These are phyloP conservation scores for Starmerella cellae DNA, from an alignment of 805 yeast species.

Conservation along the genomic window DNA sequence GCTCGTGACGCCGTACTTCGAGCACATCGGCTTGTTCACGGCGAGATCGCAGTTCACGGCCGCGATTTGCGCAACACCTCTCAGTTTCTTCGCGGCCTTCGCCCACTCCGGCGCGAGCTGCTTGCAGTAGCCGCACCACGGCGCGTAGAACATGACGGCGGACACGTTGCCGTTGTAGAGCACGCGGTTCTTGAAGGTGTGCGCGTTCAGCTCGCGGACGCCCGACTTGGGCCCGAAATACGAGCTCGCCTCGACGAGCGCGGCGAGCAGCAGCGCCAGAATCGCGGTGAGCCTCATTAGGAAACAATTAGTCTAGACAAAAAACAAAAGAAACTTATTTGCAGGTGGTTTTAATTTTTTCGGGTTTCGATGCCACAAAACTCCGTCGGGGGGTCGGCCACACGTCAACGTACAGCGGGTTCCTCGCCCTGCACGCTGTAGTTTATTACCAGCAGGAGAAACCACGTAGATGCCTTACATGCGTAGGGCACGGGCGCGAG, in stretches of 20 bases:
- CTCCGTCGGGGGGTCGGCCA: too few species aligned
- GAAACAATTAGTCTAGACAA: neutral
- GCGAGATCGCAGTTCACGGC: constrained; percentile 78
- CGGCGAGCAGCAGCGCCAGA: neutral
- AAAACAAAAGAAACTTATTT: too few species aligned
- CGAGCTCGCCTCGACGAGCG: neutral
- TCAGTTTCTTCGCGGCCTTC: constrained; percentile 49
- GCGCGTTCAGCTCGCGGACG: constrained; percentile 18
- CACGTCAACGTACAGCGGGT: too few species aligned
- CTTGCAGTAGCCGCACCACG: constrained; percentile 98
- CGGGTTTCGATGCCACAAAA: too few species aligned
- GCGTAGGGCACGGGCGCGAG: too few species aligned
- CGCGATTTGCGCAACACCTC: constrained; percentile 41
- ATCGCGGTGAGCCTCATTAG: neutral
- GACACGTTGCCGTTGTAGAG: constrained; percentile 62
- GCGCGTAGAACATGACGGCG: constrained; percentile 83
- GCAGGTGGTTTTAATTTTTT: too few species aligned
- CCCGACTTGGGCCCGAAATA: constrained; percentile 13
- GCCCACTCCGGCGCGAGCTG: constrained; percentile 50
- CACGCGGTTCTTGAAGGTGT: constrained; percentile 52
- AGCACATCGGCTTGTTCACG: constrained; percentile 56
- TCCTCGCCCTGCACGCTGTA: too few species aligned
- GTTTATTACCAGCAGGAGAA: too few species aligned
- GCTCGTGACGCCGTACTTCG: constrained; percentile 51
- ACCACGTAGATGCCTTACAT: too few species aligned